These are phyloP conservation scores for Escallonia herrerae DNA, from an alignment of 129 eudicot species.

Conservation along the genomic window DNA sequence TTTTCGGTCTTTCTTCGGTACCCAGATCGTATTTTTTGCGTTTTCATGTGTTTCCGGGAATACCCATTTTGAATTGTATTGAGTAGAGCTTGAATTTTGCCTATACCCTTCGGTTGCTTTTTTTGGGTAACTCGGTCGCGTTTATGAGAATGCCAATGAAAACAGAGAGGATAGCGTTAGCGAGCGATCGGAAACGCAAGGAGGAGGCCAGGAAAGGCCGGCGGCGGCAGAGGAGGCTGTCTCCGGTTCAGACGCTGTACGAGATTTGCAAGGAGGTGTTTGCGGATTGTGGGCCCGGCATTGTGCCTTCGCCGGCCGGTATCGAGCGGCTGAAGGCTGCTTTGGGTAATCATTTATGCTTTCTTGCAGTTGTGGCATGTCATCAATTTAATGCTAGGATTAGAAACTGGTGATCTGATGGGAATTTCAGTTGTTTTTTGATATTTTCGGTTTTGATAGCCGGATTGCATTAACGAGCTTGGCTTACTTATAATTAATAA, in stretches of 20 bases:
- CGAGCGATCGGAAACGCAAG: conserved; percentile 18
- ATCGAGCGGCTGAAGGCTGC: conserved; percentile 54
- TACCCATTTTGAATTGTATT: conserved; percentile 12
- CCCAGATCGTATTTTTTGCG: conserved; percentile 33
- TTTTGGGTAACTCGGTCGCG: conserved; percentile 10
- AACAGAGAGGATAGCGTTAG: conserved; percentile 38
- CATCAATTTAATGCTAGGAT: not conserved
- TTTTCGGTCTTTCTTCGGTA: conserved; percentile 7
- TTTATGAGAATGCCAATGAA: conserved; percentile 43
- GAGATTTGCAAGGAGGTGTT: conserved; percentile 68
- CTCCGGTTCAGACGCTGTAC: conserved; percentile 65
- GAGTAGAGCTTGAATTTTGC: conserved; percentile 3
- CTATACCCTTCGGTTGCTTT: not conserved
- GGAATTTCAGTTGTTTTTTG: no score
- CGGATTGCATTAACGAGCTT: no score
- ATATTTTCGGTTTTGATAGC: no score
- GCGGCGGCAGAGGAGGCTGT: conserved; percentile 32
- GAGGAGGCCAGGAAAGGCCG: conserved; percentile 38
- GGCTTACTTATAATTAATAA: not conserved
- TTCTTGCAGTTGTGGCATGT: not conserved
- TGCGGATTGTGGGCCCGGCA: conserved; percentile 73
- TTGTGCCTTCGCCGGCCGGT: conserved; percentile 52
- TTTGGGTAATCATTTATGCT: conserved; percentile 41
- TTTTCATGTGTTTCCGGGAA: conserved; percentile 6
- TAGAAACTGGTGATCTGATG: not conserved